These are phyloP conservation scores for Pseudogymnoascus sp. DNA, from an alignment of 2,329 filamentous ascomycete genomes.

Conservation along the genomic window DNA sequence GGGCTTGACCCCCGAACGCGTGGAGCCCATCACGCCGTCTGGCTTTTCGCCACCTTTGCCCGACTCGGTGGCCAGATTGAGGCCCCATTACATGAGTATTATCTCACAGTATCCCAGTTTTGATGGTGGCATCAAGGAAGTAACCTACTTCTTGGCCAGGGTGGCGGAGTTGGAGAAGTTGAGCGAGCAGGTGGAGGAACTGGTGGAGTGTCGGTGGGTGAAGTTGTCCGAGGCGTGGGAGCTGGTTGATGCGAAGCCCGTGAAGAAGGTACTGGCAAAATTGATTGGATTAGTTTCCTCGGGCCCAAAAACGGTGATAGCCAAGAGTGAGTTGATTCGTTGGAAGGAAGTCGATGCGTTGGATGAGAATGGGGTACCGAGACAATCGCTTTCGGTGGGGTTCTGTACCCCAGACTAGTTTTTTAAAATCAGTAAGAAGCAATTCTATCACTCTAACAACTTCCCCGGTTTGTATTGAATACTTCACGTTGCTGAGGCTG, in stretches of 20 bases:
- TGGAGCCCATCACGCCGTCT: not conserved
- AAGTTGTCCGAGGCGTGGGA: not conserved
- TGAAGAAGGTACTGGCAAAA: not conserved
- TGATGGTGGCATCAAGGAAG: not conserved
- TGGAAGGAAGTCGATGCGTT: not conserved
- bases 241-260: not conserved
- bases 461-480: not conserved
- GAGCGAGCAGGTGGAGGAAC: not conserved
- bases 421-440: not conserved
- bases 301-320: not conserved
- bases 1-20: not conserved
- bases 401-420: not conserved
- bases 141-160: not conserved
- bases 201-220: conserved; percentile 1
- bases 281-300: not conserved
- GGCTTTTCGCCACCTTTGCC: not conserved
- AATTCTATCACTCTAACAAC: not conserved
- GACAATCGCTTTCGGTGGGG: not conserved
- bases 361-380: not conserved
- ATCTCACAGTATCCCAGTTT: not conserved
- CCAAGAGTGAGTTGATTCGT: not conserved
- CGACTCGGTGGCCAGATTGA: not conserved
- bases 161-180: not conserved
- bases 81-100: not conserved
- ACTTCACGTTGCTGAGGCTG: not conserved